phyloP scores from a whole-genome alignment of 1,284 basidiomycete genomes.

The Apiotrichum sp. region DNA sequence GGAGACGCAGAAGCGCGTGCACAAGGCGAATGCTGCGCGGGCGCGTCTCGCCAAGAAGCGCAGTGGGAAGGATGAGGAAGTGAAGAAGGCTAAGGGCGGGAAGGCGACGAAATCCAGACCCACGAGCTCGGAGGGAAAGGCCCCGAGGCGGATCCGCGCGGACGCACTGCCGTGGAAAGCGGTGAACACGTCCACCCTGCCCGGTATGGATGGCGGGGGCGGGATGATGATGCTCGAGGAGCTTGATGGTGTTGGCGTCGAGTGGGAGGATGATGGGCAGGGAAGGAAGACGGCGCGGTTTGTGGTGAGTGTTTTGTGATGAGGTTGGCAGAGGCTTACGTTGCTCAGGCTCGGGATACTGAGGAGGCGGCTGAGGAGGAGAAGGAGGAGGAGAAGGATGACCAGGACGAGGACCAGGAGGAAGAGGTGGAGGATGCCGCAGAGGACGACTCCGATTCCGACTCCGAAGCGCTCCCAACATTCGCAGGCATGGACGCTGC shows the following conservation, averaged over 20 bases:
- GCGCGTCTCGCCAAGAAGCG: no score
- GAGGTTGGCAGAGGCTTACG: background rate
- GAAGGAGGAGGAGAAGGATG: conserved; percentile 21
- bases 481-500: conserved; percentile 26
- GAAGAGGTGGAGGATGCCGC: conserved; percentile 7
- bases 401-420: conserved; percentile 13
- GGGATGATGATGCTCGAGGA: conserved; percentile 85
- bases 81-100: background rate
- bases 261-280: conserved; percentile 61
- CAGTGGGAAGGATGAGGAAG: no score
- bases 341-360: conserved; percentile 1
- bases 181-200: conserved; percentile 32
- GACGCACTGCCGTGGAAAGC: conserved; percentile 33
- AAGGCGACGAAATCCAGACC: background rate
- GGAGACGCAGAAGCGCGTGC: no score
- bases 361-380: conserved; percentile 19
- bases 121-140: no score
- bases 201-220: conserved; percentile 57
- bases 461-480: conserved; percentile 15
- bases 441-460: conserved; percentile 5
- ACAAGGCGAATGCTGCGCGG: no score
- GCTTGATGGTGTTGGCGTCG: conserved; percentile 75
- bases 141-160: background rate
- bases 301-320: conserved; percentile 30
- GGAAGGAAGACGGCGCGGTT: conserved; percentile 65